Base-by-base conservation (phyloP, 2,329 filamentous ascomycete genomes). In the Nemania diffusa region DNA sequence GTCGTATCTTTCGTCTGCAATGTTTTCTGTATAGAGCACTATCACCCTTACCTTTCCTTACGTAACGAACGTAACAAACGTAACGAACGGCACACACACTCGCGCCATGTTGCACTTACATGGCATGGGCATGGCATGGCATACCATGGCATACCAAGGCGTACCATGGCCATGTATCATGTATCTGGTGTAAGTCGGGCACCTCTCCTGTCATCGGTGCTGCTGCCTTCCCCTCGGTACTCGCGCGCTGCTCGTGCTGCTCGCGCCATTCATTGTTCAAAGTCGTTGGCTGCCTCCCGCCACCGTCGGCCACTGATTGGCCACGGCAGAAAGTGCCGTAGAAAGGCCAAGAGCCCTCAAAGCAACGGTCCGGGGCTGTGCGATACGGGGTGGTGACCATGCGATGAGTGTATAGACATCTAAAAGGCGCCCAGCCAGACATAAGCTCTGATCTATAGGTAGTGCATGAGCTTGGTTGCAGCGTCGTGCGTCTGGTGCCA, bases 231-330 rank as follows among this genome's bases (percentile, higher is more conserved):
- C 27, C 26, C 51, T 24, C 20, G 29, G 20, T 34, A n/a, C 48
- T 52, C 20, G n/a, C n/a, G 17, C 3, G n/a, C n/a, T n/a, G n/a
- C n/a, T n/a, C n/a, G n/a, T n/a, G n/a, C n/a, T n/a, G 24, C 48
- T 52, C 20, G n/a, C n/a, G 17, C 3, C 32, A 51, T 20, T 32
- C 32, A 51, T 20, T 32, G 29, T 32, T 32, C 29, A 32, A n/a
- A n/a, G n/a, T n/a, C 13, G 52, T 68, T 53, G 65, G 65, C 26
- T 68, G 62, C 61, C 62, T 68, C 57, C 62, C 52, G 57, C 52
- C 2, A 3, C 22, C 29, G 40, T 37, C 29, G 20, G 17, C 13
- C 20, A 24, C 48, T 61, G 65, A 68, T 68, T 68, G 65, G 65
- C 37, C 32, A 48, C 29, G 11, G 9, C 22, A 15, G n/a, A 32